These are phyloP conservation scores for Arabidopsis suecica DNA, from an alignment of 345 rosid species.

Conservation along the genomic window DNA sequence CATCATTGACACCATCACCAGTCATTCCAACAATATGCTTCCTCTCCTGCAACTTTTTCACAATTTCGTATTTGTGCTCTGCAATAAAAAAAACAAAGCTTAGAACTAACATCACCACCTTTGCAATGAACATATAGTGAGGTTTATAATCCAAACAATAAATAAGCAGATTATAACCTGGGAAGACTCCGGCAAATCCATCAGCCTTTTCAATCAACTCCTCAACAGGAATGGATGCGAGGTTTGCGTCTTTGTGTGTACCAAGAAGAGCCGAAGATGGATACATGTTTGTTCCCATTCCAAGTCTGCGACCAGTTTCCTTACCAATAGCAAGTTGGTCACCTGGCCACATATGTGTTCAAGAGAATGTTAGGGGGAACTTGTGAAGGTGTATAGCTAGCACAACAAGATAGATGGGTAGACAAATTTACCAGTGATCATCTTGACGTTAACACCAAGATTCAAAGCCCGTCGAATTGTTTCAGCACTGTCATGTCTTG, in stretches of 20 bases:
- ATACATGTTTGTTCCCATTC: conserved; percentile 99
- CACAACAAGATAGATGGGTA: background rate
- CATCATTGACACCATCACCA: conserved; percentile 98
- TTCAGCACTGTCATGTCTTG: conserved; percentile 99
- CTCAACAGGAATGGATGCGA: conserved; percentile 84
- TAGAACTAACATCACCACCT: conserved; percentile 14
- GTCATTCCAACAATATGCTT: conserved; percentile 99
- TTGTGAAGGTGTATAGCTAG: conserved; percentile 4
- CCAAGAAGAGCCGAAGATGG: conserved; percentile 96
- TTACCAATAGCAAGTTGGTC: conserved; percentile 98
- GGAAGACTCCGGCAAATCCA: conserved; percentile 98
- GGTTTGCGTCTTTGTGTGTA: conserved; percentile 73
- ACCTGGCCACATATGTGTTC: conserved; percentile 50
- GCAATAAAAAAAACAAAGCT: conserved; percentile 27
- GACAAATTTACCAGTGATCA: conserved; percentile 84
- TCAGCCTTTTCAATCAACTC: conserved; percentile 97
- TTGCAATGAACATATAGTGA: conserved; percentile 1
- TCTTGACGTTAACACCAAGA: conserved; percentile 96
- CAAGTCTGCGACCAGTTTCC: conserved; percentile 98
- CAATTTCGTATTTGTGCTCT: conserved; percentile 98
- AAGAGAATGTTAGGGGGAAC: conserved; percentile 13
- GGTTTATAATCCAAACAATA: background rate
- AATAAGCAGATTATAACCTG: conserved; percentile 52
- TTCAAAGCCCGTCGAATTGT: conserved; percentile 93
- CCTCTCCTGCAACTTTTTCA: conserved; percentile 88